These are phyloP conservation scores for Sarocladium strictum DNA, from an alignment of 2,329 filamentous ascomycete genomes.

Conservation along the genomic window DNA sequence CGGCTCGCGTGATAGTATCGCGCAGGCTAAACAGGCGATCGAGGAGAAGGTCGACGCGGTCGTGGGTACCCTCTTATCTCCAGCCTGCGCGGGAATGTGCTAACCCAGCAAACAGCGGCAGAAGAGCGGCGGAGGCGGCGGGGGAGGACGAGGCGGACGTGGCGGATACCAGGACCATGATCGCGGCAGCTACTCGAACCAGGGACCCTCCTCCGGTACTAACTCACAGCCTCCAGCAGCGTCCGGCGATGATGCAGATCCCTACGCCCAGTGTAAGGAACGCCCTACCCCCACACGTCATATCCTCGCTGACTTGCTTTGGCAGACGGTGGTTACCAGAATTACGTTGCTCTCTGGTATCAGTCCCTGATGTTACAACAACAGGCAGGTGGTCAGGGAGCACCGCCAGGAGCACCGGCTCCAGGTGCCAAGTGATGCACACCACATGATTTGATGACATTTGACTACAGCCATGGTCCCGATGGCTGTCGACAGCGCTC, in stretches of 20 bases:
- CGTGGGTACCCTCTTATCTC: slow-evolving; percentile 44
- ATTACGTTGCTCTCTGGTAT: slow-evolving; percentile 77
- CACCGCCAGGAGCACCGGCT: slow-evolving; percentile 26
- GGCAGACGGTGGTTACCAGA: slow-evolving; percentile 72
- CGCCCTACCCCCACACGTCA: neutral
- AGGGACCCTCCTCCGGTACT: slow-evolving; percentile 34
- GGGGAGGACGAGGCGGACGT: slow-evolving; percentile 34
- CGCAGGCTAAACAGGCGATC: slow-evolving; percentile 75
- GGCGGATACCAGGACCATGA: slow-evolving; percentile 46
- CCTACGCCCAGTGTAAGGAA: slow-evolving; percentile 67
- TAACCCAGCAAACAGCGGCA: slow-evolving; percentile 38
- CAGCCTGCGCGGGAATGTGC: slow-evolving; percentile 9
- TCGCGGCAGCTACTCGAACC: slow-evolving; percentile 46
- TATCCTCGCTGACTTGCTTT: neutral
- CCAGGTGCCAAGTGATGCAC: slow-evolving; percentile 30
- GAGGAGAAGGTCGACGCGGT: slow-evolving; percentile 90
- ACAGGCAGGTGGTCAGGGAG: slow-evolving; percentile 30
- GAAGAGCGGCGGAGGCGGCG: slow-evolving; percentile 45
- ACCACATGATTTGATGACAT: slow-evolving; percentile 6
- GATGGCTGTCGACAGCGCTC: slow-evolving; percentile 9
- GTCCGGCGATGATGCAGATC: slow-evolving; percentile 52
- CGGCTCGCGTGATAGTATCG: slow-evolving; percentile 70
- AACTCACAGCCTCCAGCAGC: slow-evolving; percentile 36
- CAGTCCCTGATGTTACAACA: slow-evolving; percentile 52
- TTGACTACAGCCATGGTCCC: slow-evolving; percentile 7